phyloP scores from a whole-genome alignment of 345 rosid genomes.

The Eucalyptus pauciflora region DNA sequence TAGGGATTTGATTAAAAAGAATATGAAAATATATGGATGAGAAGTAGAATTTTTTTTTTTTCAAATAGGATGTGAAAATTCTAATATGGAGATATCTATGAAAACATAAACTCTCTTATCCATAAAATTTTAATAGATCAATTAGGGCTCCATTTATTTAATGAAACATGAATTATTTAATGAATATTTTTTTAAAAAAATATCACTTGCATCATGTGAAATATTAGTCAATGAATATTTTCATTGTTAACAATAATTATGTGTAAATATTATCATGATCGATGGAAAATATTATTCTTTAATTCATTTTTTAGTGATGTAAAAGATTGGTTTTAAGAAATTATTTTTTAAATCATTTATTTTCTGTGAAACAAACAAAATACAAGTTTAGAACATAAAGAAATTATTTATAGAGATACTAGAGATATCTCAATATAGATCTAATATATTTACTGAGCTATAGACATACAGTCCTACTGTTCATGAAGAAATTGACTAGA shows the following conservation, averaged over 20 bases:
- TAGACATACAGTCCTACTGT: neutral
- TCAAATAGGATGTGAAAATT: neutral
- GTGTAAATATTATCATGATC: too few relatives aligned
- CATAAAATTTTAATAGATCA: neutral
- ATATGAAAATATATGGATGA: neutral
- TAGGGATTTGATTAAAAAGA: neutral
- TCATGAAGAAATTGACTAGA: neutral
- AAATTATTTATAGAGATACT: neutral
- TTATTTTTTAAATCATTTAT: neutral
- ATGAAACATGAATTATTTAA: too few relatives aligned
- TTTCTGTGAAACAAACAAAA: rapidly evolving
- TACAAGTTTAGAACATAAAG: neutral
- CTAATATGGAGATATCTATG: neutral
- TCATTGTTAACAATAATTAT: too few relatives aligned
- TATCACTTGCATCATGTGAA: neutral
- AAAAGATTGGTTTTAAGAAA: neutral
- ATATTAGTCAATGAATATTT: neutral
- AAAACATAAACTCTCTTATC: neutral
- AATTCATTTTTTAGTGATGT: too few relatives aligned
- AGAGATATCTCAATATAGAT: neutral
- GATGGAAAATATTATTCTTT: too few relatives aligned
- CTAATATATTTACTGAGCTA: neutral
- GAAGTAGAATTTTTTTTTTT: neutral
- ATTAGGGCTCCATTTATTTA: neutral
- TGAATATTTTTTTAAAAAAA: neutral